Evolutionary conservation across 345 rosid species (phyloP).

Genomic region (Camelina sativa): DNA sequence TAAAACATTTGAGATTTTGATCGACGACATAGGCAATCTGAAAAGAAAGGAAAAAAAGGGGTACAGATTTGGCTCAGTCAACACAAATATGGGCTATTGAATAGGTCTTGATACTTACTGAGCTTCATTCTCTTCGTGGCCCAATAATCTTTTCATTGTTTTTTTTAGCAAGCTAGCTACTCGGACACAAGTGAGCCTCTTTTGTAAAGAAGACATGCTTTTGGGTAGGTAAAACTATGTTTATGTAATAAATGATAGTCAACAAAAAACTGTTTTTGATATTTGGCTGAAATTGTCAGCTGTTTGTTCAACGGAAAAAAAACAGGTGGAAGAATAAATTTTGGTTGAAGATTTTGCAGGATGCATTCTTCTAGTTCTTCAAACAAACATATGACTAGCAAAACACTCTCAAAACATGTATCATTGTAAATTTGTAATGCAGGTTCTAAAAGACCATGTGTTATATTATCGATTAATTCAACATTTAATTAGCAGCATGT

Average conservation of each 20-base stretch:
- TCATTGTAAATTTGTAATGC: neutral
- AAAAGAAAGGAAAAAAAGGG: too few relatives aligned
- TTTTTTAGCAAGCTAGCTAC: neutral
- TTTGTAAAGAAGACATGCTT: neutral
- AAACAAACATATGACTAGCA: neutral
- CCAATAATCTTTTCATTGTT: neutral
- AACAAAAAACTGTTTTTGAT: neutral
- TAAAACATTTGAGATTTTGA: slow-evolving; percentile 5
- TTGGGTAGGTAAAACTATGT: neutral
- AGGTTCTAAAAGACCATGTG: neutral
- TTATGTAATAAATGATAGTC: neutral
- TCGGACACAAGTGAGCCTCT: neutral
- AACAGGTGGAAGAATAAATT: neutral
- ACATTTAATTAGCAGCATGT: neutral
- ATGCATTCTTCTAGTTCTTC: neutral
- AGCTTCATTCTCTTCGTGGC: neutral
- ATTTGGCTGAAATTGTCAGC: neutral
- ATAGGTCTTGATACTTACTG: neutral
- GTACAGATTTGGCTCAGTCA: neutral
- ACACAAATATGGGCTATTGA: neutral
- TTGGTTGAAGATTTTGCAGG: slow-evolving; percentile 2
- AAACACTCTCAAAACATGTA: neutral
- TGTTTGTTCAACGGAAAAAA: neutral
- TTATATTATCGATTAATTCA: neutral
- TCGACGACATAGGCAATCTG: neutral